Evolutionary conservation across 306 rosid species (phyloP), one percentile per base, ranked within the genome.

Genomic region (Medicago ruthenica): DNA sequence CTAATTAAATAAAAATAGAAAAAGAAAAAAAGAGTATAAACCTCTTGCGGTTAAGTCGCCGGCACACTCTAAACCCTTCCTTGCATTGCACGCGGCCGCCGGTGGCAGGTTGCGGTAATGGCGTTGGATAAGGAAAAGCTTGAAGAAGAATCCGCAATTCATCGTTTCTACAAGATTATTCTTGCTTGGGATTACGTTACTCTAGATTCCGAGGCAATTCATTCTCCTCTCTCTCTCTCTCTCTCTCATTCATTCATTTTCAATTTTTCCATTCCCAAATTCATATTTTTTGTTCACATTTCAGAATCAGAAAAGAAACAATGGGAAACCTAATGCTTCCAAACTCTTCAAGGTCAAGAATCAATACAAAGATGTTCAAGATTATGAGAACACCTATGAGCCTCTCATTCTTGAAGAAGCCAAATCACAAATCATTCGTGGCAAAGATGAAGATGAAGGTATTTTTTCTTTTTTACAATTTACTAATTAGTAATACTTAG

Each of bases 401-500:
- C 98, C 97, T n/a, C 93, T 94, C 60, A 36, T 94, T 12, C 90
- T 91, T 22, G 96, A 90, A 80, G 98, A 94, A 85, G 88, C 91
- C 68, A 94, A 88, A 83, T 84, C 98, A 22, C 96, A 94, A 80
- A 90, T 94, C 48, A 71, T 76, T 48, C 76, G 80, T 83, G 80
- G 80, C 44, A 82, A 80, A 45, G 95, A 91, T 18, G 86, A 81
- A 7, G 89, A 87, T 51, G 90, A 87, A 10, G 90, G 97, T 88
- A 86, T 0, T 31, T 31, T 31, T 3, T 31, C 36, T 24, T 24
- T 34, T 5, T 34, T 27, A 27, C 31, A 0, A 4, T 34, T 34
- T 34, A 34, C 37, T 34, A 34, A 34, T 34, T 34, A 34, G 37
- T 34, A 5, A 5, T 31, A 31, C 0, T 31, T 31, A 31, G 36